These are phyloP conservation scores for Trichodelitschia bisporula DNA, from an alignment of 495 filamentous ascomycete species.

Conservation along the genomic window DNA sequence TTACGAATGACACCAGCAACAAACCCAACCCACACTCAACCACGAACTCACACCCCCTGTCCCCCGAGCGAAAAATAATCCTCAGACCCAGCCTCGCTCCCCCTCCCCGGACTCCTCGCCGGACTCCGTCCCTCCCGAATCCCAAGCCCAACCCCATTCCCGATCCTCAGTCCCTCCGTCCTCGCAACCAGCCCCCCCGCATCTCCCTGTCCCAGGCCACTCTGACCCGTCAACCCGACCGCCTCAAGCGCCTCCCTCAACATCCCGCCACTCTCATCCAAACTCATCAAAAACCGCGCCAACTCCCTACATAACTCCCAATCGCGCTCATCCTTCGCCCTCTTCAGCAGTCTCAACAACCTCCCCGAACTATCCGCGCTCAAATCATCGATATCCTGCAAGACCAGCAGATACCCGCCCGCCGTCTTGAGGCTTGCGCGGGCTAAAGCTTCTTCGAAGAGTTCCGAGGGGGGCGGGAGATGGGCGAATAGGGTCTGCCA, in stretches of 20 bases:
- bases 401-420: constrained; percentile 82
- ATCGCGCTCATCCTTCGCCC: constrained; percentile 62
- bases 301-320: constrained; percentile 96
- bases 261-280: constrained; percentile 69
- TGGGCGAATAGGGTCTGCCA: constrained; percentile 87
- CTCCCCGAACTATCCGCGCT: constrained; percentile 43
- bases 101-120: neutral
- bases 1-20: no score
- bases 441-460: constrained; percentile 78
- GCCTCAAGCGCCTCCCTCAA: constrained; percentile 53
- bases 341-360: constrained; percentile 56
- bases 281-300: constrained; percentile 72
- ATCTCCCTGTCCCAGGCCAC: neutral
- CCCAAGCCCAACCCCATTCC: neutral
- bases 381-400: constrained; percentile 81
- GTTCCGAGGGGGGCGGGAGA: constrained; percentile 63
- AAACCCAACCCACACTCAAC: no score
- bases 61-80: neutral
- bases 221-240: constrained; percentile 30
- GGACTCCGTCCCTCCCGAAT: neutral
- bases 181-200: constrained; percentile 1
- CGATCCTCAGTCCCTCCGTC: neutral
- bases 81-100: neutral
- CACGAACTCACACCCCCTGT: no score
- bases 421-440: constrained; percentile 80